These are phyloP conservation scores for Gentiana dahurica DNA, from an alignment of 257 asterid genomes.

Conservation along the genomic window DNA sequence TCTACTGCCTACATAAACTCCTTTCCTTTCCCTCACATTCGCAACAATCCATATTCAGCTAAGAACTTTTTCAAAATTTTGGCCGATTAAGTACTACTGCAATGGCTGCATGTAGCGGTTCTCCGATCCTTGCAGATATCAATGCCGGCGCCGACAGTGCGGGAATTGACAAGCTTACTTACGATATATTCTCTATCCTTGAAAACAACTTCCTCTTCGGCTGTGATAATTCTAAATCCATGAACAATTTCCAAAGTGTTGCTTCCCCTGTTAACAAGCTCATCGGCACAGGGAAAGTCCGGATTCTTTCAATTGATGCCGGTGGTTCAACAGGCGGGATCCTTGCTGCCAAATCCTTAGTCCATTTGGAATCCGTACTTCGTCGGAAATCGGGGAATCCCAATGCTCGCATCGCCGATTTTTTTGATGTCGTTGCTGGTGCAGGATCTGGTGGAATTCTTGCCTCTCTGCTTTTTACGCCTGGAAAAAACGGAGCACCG, in stretches of 20 bases:
- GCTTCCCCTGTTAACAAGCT: slow-evolving; percentile 1
- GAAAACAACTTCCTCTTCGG: slow-evolving; percentile 87
- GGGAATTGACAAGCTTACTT: slow-evolving; percentile 40
- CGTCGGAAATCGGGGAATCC: slow-evolving; percentile 41
- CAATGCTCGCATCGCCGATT: slow-evolving; percentile 44
- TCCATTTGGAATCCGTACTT: slow-evolving; percentile 41
- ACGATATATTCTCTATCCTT: slow-evolving; percentile 71
- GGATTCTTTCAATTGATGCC: slow-evolving; percentile 68
- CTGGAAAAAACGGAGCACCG: slow-evolving; percentile 38
- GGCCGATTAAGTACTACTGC: slow-evolving; percentile 11
- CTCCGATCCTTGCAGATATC: slow-evolving; percentile 21
- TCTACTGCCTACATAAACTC: neutral
- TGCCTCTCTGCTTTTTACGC: slow-evolving; percentile 50
- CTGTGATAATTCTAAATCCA: slow-evolving; percentile 5
- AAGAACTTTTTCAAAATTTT: neutral
- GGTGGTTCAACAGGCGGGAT: slow-evolving; percentile 51
- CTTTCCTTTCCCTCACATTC: slow-evolving; percentile 1
- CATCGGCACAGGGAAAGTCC: slow-evolving; percentile 29
- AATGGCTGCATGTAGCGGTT: slow-evolving; percentile 15
- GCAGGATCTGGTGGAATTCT: slow-evolving; percentile 69
- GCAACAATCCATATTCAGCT: neutral
- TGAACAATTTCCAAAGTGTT: neutral
- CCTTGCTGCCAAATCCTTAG: slow-evolving; percentile 55
- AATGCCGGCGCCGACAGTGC: slow-evolving; percentile 14
- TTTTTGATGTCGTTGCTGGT: slow-evolving; percentile 72